Evolutionary conservation across 768 basidiomycete genomes (phyloP).

Genomic region (Leccinum imitatum): DNA sequence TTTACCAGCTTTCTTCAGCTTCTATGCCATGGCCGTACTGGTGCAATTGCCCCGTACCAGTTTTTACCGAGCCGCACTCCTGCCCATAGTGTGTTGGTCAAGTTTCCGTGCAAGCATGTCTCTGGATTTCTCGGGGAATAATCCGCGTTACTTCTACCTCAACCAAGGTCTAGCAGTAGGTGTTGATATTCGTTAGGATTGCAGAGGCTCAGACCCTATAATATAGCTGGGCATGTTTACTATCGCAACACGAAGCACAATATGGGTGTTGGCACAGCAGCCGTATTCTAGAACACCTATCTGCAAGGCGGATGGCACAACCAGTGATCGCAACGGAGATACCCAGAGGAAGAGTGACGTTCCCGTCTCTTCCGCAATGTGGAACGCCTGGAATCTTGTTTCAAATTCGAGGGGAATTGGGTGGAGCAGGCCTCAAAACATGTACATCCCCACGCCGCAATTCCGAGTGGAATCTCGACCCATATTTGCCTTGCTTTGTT

Average conservation of each 20-base stretch:
- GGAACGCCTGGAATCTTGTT: slow-evolving; percentile 30
- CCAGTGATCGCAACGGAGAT: slow-evolving; percentile 1
- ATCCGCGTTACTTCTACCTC: too few relatives aligned
- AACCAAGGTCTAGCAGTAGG: too few relatives aligned
- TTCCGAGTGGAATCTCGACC: slow-evolving; percentile 20
- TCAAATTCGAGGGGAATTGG: slow-evolving; percentile 29
- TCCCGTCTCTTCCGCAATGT: slow-evolving; percentile 18
- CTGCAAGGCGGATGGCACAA: neutral
- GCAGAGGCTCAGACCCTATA: too few relatives aligned
- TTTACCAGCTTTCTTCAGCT: too few relatives aligned
- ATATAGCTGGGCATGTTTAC: slow-evolving; percentile 16
- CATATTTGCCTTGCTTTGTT: slow-evolving; percentile 17
- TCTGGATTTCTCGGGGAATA: too few relatives aligned
- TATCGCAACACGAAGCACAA: slow-evolving; percentile 23
- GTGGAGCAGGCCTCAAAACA: slow-evolving; percentile 20
- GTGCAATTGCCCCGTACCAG: too few relatives aligned
- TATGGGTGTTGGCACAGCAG: slow-evolving; percentile 19
- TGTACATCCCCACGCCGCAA: slow-evolving; percentile 15
- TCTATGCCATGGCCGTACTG: too few relatives aligned
- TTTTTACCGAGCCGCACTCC: too few relatives aligned
- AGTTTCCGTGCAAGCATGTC: too few relatives aligned
- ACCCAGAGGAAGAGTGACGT: neutral
- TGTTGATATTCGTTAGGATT: too few relatives aligned
- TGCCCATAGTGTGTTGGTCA: too few relatives aligned
- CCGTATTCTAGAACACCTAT: slow-evolving; percentile 17